Evolutionary conservation across 176 grass and related monocot species (phyloP), one percentile per base, ranked within the genome.

Genomic region (Poa annua): DNA sequence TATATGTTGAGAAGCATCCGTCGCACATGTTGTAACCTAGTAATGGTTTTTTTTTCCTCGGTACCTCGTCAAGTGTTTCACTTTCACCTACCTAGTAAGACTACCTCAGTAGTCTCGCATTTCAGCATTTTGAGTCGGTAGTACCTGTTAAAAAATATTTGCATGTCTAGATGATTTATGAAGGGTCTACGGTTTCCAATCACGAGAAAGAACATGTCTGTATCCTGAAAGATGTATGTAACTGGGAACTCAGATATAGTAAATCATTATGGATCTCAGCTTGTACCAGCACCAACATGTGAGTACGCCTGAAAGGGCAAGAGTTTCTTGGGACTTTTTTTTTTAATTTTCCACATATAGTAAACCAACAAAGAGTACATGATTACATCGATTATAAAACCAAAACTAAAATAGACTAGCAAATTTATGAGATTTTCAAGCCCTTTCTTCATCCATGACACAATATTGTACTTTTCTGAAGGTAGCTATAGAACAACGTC

Each of bases 181-280:
- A 80, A 86, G 14, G 16, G 1, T 39, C 64, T 75, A 52, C 15
- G 54, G 7, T 66, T 55, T 77, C 48, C 47, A 26, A 44, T 8
- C 1, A 11, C 0, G 8, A 84, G 32, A 53, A 80, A 80, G 3
- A 39, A 81, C 3, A 25, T 4, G 12, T 50, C 39, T 59, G 25
- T 85, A 38, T 80, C 57, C 33, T n/a, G n/a, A 51, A 84, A 32
- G 36, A 74, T 38, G 15, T 41, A 71, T 22, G 11, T 66, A 48
- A 16, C 15, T 66, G 6, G 61, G 47, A 66, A 76, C 47, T 41
- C 32, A 45, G n/a, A 54, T 51, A 35, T 41, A 1, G 39, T 8
- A 62, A 14, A 60, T 50, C 35, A 19, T 8, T 41, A 26, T 12
- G 49, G 1, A 5, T 49, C 8, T 79, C 21, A 47, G 14, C 13